Conservation (phyloP, 768 basidiomycete genomes). For the Rhodotorula taiwanensis region DNA sequence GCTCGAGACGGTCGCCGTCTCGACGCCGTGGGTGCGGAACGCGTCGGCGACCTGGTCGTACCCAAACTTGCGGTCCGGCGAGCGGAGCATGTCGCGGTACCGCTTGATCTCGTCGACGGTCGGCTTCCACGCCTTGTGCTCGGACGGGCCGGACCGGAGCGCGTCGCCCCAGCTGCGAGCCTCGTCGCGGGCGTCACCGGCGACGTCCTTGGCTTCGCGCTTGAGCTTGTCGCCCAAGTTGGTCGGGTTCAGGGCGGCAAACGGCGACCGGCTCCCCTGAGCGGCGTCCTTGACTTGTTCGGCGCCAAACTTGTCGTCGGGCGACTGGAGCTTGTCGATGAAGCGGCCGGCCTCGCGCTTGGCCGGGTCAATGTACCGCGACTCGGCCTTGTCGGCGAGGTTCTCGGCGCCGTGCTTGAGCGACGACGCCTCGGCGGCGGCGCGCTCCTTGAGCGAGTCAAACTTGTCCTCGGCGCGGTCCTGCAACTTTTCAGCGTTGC, state of each 20-base stretch:
- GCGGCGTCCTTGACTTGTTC: slow-evolving; percentile 20
- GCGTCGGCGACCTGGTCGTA: slow-evolving; percentile 19
- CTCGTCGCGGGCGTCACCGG: not conserved
- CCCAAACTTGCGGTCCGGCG: slow-evolving; percentile 1
- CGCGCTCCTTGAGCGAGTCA: not conserved
- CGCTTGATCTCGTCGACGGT: slow-evolving; percentile 11
- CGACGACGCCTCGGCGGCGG: not conserved
- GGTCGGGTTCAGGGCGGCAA: not conserved
- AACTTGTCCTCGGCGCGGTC: not conserved
- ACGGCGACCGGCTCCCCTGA: not conserved
- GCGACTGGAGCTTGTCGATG: not conserved
- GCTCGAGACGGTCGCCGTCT: not conserved
- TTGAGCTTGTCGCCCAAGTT: not conserved
- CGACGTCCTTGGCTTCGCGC: not conserved
- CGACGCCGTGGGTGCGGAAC: slow-evolving; percentile 2
- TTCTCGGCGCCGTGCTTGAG: not conserved
- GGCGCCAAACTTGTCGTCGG: slow-evolving; percentile 6
- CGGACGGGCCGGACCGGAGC: slow-evolving; percentile 1
- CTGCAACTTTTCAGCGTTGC: not conserved
- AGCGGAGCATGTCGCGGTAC: slow-evolving; percentile 5
- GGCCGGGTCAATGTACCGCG: not conserved
- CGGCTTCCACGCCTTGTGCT: slow-evolving; percentile 11
- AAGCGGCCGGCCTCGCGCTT: not conserved
- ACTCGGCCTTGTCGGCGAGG: not conserved
- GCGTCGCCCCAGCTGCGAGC: slow-evolving; percentile 11